Conservation (phyloP, 1,284 basidiomycete species). For the Athelia psychrophila region DNA sequence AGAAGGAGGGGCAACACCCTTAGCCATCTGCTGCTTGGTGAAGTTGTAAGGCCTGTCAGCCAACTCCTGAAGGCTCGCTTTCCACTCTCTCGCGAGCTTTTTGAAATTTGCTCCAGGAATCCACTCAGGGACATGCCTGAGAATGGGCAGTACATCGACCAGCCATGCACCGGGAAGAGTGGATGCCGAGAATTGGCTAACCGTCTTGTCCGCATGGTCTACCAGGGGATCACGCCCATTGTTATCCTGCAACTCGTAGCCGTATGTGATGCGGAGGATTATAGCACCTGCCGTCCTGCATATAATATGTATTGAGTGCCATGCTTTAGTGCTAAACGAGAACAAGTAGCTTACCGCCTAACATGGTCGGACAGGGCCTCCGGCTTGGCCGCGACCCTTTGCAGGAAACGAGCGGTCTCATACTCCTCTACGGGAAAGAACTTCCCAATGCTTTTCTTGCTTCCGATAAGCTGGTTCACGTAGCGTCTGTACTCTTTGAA, state of each 20-base stretch:
- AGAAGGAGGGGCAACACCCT: conserved; percentile 24
- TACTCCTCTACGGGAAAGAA: conserved; percentile 47
- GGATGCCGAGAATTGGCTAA: conserved; percentile 55
- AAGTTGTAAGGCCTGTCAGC: conserved; percentile 53
- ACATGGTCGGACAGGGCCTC: conserved; percentile 51
- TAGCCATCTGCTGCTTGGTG: conserved; percentile 61
- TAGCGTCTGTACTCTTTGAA: conserved; percentile 61
- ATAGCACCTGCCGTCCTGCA: conserved; percentile 55
- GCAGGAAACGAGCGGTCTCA: conserved; percentile 55
- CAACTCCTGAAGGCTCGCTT: conserved; percentile 46
- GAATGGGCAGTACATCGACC: conserved; percentile 56
- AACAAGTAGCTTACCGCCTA: conserved; percentile 44
- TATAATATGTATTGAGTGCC: background rate
- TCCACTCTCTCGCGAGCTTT: conserved; percentile 47
- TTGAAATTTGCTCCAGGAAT: conserved; percentile 64
- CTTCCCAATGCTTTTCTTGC: conserved; percentile 42
- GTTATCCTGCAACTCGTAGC: conserved; percentile 53
- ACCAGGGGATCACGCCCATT: conserved; percentile 50
- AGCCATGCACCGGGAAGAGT: conserved; percentile 57
- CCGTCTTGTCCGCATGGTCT: conserved; percentile 51
- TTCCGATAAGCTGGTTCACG: conserved; percentile 58
- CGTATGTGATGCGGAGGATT: conserved; percentile 59
- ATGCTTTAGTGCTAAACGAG: background rate
- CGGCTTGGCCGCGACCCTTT: conserved; percentile 52
- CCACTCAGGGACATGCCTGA: conserved; percentile 60